Percentiles rank a stretch among this genome's conserved stretches.
Evolutionary conservation across 306 rosid genomes (phyloP).

Genomic region (Cicer chorassanicum): DNA sequence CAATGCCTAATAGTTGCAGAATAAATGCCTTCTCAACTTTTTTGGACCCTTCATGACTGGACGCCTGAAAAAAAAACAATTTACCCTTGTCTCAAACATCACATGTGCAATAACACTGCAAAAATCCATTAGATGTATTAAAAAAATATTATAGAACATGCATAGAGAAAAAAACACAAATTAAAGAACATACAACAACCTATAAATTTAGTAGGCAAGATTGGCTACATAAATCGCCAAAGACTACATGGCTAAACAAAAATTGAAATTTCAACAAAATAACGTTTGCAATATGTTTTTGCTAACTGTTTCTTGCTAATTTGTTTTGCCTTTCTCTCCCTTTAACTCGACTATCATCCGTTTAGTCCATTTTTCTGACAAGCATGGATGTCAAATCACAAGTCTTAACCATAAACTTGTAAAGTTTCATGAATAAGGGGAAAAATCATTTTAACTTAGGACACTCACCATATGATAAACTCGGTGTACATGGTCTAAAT

Average conservation of each 20-base stretch:
- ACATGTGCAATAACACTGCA: slow-evolving; percentile 20
- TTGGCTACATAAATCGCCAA: slow-evolving; percentile 20
- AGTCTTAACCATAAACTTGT: not conserved
- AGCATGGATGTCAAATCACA: not conserved
- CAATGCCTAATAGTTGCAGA: slow-evolving; percentile 71
- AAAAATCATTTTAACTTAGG: not conserved
- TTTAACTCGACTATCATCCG: slow-evolving; percentile 26
- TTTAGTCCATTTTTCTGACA: slow-evolving; percentile 5
- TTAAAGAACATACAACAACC: slow-evolving; percentile 6
- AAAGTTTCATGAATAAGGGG: not conserved
- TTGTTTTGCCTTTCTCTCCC: slow-evolving; percentile 1
- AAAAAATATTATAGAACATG: not conserved
- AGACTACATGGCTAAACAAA: not conserved
- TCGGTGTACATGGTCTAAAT: not conserved
- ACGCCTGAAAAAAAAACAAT: slow-evolving; percentile 60
- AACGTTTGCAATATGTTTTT: not conserved
- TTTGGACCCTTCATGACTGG: slow-evolving; percentile 74
- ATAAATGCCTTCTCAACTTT: slow-evolving; percentile 84
- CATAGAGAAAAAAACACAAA: not conserved
- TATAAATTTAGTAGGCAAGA: not conserved
- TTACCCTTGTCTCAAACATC: slow-evolving; percentile 34
- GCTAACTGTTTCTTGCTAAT: not conserved
- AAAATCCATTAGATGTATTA: slow-evolving; percentile 13
- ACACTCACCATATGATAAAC: not conserved
- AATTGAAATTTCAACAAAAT: slow-evolving; percentile 13